phyloP scores from a whole-genome alignment of 257 asterid species.

The Datura wrightii region DNA sequence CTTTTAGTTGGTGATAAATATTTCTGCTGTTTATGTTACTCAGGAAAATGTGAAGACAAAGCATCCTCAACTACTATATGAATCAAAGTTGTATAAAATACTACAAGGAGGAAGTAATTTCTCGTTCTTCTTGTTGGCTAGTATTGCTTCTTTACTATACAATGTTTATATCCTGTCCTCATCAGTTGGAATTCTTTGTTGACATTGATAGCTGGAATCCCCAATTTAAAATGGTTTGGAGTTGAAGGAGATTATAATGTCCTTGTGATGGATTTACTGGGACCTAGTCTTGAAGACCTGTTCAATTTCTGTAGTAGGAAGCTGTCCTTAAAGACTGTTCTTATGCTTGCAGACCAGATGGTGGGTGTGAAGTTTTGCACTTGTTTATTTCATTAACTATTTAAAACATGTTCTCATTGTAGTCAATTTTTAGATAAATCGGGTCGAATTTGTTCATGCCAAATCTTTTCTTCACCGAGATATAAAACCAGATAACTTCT shows the following conservation, averaged over 20 bases:
- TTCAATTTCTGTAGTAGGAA: conserved; percentile 87
- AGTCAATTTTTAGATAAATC: conserved; percentile 58
- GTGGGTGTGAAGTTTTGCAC: conserved; percentile 41
- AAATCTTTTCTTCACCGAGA: conserved; percentile 87
- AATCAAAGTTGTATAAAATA: conserved; percentile 76
- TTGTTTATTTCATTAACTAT: conserved; percentile 4
- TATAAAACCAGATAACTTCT: conserved; percentile 87
- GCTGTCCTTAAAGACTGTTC: conserved; percentile 86
- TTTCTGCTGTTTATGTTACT: conserved; percentile 31
- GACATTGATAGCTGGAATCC: conserved; percentile 72
- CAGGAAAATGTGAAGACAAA: conserved; percentile 91
- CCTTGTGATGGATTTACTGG: conserved; percentile 88
- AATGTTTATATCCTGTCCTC: conserved; percentile 32
- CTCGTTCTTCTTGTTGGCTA: conserved; percentile 35
- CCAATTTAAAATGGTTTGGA: conserved; percentile 84
- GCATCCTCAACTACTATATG: conserved; percentile 79
- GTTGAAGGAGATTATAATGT: conserved; percentile 95
- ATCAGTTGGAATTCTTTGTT: conserved; percentile 27
- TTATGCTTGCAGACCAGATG: conserved; percentile 96
- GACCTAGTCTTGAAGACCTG: conserved; percentile 94
- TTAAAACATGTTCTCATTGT: conserved; percentile 25
- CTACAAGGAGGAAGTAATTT: conserved; percentile 89
- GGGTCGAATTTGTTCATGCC: conserved; percentile 75
- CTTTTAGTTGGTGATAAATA: neutral
- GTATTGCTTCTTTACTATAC: conserved; percentile 23